Conservation (phyloP, 1,284 basidiomycete genomes). For the Cryptococcus sp. region DNA sequence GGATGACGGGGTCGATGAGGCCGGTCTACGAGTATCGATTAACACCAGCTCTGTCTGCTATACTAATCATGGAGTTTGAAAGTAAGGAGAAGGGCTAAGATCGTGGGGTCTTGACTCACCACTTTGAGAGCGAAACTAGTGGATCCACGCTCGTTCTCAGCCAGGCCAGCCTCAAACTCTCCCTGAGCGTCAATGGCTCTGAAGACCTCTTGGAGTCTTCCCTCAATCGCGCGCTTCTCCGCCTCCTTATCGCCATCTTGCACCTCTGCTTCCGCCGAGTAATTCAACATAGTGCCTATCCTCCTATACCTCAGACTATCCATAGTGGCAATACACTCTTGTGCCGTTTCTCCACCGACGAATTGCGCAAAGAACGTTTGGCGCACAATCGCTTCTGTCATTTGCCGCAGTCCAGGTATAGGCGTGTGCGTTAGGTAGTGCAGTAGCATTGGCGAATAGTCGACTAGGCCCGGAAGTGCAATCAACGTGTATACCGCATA, state of each 20-base stretch:
- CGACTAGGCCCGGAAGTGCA: slow-evolving; percentile 73
- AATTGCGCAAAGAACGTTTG: slow-evolving; percentile 83
- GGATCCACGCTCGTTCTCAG: slow-evolving; percentile 53
- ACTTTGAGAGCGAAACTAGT: slow-evolving; percentile 83
- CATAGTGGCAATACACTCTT: slow-evolving; percentile 67
- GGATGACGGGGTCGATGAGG: slow-evolving; percentile 48
- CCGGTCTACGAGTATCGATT: slow-evolving; percentile 39
- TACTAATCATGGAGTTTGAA: not conserved
- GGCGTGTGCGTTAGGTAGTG: slow-evolving; percentile 58
- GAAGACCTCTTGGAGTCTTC: slow-evolving; percentile 70
- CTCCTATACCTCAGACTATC: slow-evolving; percentile 64
- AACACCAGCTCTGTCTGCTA: not conserved
- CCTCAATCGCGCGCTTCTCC: slow-evolving; percentile 61
- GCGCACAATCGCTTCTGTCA: slow-evolving; percentile 72
- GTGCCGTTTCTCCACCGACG: slow-evolving; percentile 80
- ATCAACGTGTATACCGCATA: slow-evolving; percentile 81
- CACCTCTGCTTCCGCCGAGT: slow-evolving; percentile 80
- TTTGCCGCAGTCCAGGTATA: slow-evolving; percentile 66
- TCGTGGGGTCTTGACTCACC: slow-evolving; percentile 53
- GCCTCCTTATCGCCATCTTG: slow-evolving; percentile 39
- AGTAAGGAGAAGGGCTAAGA: not conserved
- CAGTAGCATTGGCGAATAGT: slow-evolving; percentile 73
- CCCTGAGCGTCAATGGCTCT: slow-evolving; percentile 72
- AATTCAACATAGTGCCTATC: slow-evolving; percentile 77
- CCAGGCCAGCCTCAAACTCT: slow-evolving; percentile 66